Evolutionary conservation across 202 grass and related monocot species (phyloP), one percentile per base, ranked within the genome.

Genomic region (Hordeum pubiflorum): DNA sequence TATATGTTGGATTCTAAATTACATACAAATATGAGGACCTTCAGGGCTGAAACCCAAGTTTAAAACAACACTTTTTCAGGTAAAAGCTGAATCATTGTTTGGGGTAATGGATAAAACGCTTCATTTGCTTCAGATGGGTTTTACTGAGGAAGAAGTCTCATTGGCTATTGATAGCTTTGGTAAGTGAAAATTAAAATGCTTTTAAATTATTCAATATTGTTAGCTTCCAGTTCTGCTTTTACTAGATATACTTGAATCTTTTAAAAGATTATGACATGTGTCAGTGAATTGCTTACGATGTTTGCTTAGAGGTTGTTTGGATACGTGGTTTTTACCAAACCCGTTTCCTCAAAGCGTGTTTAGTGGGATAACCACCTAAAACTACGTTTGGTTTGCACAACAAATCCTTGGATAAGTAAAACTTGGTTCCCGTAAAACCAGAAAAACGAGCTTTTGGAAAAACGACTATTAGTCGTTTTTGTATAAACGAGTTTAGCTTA

Each of bases 131-230:
- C 69, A 90, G 40, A 99, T 91, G 89, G 96, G 96, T 77, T 99
- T 91, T 86, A 93, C 90, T 0, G 90, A 98, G 87, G 75, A 91
- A 72, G 90, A 95, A 93, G 88, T 95, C 24, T 99, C 92, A 63
- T 85, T 58, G 43, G 92, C 89, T 67, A 93, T 95, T 87, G 95
- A 91, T 33, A 95, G 15, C 24, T 90, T 79, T 70, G 92, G 95
- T 98, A 86, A 63, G 84, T 79, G 4, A 54, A 54, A 54, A 54
- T 3, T n/a, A 77, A 78, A 46, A 54, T 65, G 40, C 15, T 75
- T 17, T 59, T 32, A 63, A 65, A 66, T 27, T 61, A 10, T 61
- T 77, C 13, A 43, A 22, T 38, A 29, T 62, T 46, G 29, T 78
- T 33, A 55, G 32, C 18, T 86, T 59, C 57, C 38, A 36, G 58